Evolutionary conservation across 2,329 filamentous ascomycete species (phyloP).

Genomic region (Colletotrichum zoysiae): DNA sequence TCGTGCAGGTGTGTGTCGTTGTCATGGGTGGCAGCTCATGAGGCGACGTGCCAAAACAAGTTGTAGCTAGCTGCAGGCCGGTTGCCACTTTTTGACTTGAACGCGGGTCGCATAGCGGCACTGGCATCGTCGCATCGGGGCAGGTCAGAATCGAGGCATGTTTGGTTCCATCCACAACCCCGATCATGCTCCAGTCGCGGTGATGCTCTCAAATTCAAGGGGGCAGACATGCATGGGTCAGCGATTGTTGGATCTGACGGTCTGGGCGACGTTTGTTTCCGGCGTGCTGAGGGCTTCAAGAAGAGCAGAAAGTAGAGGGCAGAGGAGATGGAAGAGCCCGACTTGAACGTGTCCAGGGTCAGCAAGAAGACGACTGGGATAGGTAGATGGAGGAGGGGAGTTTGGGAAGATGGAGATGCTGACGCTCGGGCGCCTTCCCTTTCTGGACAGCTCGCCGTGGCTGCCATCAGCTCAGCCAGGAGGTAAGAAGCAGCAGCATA

Average conservation of each 20-base stretch:
- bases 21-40: neutral
- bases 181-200: neutral
- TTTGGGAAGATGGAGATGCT: neutral
- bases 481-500: neutral
- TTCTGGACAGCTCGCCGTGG: neutral
- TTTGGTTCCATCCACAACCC: neutral
- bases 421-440: neutral
- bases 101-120: slow-evolving; percentile 9
- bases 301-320: neutral
- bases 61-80: slow-evolving; percentile 24
- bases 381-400: neutral
- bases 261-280: neutral
- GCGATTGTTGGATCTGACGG: neutral
- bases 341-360: slow-evolving; percentile 18
- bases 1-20: slow-evolving; percentile 1
- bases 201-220: no score
- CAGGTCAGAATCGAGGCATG: slow-evolving; percentile 1
- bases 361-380: neutral
- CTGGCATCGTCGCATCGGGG: slow-evolving; percentile 4
- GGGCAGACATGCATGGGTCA: neutral
- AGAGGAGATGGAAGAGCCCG: slow-evolving; percentile 5
- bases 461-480: neutral
- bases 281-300: neutral
- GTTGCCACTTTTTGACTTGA: slow-evolving; percentile 12
- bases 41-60: slow-evolving; percentile 18